These are phyloP conservation scores for Suzukiozyma palmioleophila DNA, from an alignment of 1,139 yeast species.

Conservation along the genomic window DNA sequence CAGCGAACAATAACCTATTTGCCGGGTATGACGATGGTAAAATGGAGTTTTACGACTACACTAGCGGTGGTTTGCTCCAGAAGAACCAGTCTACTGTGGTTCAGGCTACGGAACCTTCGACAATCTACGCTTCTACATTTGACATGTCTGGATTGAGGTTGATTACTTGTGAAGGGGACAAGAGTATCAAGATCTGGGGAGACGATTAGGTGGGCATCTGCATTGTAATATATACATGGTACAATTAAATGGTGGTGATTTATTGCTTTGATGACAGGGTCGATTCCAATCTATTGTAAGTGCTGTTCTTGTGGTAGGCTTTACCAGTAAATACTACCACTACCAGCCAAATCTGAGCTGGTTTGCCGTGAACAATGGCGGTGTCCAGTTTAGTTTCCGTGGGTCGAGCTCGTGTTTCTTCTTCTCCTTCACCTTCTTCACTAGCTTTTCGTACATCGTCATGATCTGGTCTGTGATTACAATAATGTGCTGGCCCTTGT, in stretches of 20 bases:
- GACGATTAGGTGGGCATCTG: constrained; percentile 35
- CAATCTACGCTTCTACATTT: constrained; percentile 68
- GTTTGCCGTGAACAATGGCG: constrained; percentile 94
- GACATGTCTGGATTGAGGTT: constrained; percentile 79
- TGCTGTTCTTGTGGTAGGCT: background rate
- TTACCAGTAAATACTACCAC: constrained; percentile 4
- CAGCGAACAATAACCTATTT: constrained; percentile 60
- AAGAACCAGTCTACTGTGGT: constrained; percentile 47
- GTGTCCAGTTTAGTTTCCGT: constrained; percentile 75
- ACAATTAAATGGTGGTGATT: too few relatives aligned
- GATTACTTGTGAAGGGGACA: constrained; percentile 87
- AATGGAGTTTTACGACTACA: constrained; percentile 76
- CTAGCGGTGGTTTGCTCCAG: constrained; percentile 61
- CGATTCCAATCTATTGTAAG: too few relatives aligned
- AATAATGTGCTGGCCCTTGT: constrained; percentile 94
- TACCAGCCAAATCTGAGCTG: constrained; percentile 95
- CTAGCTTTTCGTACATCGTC: constrained; percentile 69
- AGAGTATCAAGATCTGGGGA: constrained; percentile 82
- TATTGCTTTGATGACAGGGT: too few relatives aligned
- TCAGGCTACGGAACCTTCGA: constrained; percentile 67
- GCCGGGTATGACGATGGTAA: constrained; percentile 85
- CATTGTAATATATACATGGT: too few relatives aligned
- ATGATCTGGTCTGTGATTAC: constrained; percentile 83
- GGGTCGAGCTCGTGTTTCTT: constrained; percentile 80
- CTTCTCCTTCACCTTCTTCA: constrained; percentile 51